Evolutionary conservation across 805 yeast species (phyloP).

Genomic region (Kluyveromyces starmeri): DNA sequence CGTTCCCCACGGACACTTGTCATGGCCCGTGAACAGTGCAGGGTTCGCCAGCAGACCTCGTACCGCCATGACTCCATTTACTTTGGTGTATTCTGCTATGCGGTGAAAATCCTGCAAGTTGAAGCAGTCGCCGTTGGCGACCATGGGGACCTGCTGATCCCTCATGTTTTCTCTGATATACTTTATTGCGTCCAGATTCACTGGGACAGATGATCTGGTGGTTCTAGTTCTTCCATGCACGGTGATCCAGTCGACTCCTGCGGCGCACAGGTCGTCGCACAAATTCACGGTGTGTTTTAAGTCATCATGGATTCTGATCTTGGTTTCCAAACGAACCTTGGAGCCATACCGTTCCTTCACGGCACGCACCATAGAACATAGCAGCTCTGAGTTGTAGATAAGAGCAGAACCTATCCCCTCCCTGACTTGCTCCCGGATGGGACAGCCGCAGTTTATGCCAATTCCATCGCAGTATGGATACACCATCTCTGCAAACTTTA

Average conservation of each 20-base stretch:
- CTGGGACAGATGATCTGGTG: constrained; percentile 80
- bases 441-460: constrained; percentile 96
- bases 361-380: constrained; percentile 74
- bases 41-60: constrained; percentile 84
- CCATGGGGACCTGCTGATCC: constrained; percentile 61
- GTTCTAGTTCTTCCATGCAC: constrained; percentile 87
- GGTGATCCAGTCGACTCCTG: constrained; percentile 90
- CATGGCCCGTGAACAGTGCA: constrained; percentile 69
- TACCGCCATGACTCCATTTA: constrained; percentile 93
- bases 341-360: constrained; percentile 71
- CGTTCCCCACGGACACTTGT: constrained; percentile 82
- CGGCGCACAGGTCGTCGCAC: constrained; percentile 64
- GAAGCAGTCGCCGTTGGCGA: constrained; percentile 98
- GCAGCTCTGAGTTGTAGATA: constrained; percentile 73
- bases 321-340: constrained; percentile 73
- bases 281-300: constrained; percentile 61
- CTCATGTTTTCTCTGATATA: constrained; percentile 38
- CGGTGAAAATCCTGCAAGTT: constrained; percentile 49
- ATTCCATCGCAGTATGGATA: constrained; percentile 87
- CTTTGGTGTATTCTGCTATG: constrained; percentile 61
- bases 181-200: constrained; percentile 73
- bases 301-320: constrained; percentile 80
- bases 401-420: constrained; percentile 97
- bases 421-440: constrained; percentile 86
- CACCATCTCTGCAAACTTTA: constrained; percentile 82